phyloP scores from a whole-genome alignment of 106 monocot genomes.

The Dendrobium chrysotoxum region DNA sequence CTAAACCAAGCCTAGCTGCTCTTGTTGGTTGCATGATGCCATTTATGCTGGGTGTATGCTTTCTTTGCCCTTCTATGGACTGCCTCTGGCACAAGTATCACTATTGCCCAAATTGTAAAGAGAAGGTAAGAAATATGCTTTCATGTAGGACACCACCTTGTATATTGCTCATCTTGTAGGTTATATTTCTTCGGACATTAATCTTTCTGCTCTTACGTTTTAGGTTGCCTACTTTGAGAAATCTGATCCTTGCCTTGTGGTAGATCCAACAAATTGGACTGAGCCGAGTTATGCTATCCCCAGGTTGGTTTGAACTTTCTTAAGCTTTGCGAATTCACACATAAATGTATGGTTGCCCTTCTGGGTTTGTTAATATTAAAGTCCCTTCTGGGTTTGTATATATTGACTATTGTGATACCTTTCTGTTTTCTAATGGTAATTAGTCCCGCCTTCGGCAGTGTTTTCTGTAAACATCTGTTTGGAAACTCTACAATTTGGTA shows the following conservation, averaged over 20 bases:
- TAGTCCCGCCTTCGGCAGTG: no score
- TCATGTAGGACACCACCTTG: neutral
- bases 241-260: conserved; percentile 69
- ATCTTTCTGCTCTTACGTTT: neutral
- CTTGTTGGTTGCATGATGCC: conserved; percentile 94
- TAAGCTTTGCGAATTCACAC: no score
- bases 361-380: no score
- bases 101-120: conserved; percentile 76
- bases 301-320: conserved; percentile 6
- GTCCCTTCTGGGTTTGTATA: no score
- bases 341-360: no score
- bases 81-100: conserved; percentile 97
- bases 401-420: no score
- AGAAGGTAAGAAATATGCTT: conserved; percentile 46
- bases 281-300: conserved; percentile 81
- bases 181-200: neutral
- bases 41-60: conserved; percentile 87
- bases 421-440: no score
- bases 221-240: conserved; percentile 86
- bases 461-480: no score
- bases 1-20: conserved; percentile 83
- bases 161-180: neutral
- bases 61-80: conserved; percentile 90
- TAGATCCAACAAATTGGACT: conserved; percentile 52
- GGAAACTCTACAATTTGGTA: no score